Evolutionary conservation across 169 alveolate genomes (phyloP).

Genomic region (Eimeria necatrix): DNA sequence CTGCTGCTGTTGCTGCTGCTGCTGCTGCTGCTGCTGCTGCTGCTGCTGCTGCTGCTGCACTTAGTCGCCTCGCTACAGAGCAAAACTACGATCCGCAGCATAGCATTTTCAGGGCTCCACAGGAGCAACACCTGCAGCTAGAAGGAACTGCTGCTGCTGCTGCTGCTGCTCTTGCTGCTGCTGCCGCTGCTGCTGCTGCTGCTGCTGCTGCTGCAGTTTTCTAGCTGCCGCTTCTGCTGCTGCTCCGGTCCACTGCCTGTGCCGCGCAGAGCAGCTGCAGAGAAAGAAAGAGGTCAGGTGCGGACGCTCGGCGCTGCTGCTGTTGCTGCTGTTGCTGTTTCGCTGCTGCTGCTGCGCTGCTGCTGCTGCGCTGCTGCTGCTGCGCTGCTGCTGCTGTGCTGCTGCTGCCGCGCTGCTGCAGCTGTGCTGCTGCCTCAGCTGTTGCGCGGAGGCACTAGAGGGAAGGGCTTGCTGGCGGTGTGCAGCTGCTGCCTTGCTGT

Average conservation of each 20-base stretch:
- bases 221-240: background rate
- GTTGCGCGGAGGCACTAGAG: too few species aligned
- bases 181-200: background rate
- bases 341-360: background rate
- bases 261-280: background rate
- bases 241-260: background rate
- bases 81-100: too few species aligned
- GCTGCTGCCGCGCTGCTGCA: too few species aligned
- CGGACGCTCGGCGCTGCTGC: background rate
- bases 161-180: background rate
- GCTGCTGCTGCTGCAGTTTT: background rate
- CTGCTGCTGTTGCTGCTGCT: conserved; percentile 1
- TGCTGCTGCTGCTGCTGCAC: background rate
- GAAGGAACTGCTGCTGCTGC: background rate
- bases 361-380: too few species aligned
- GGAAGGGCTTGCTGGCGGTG: too few species aligned
- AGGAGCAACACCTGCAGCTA: background rate
- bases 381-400: too few species aligned
- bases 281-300: background rate
- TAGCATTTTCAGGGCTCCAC: background rate
- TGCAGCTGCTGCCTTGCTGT: too few species aligned
- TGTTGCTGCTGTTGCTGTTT: background rate
- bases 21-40: conserved; percentile 4
- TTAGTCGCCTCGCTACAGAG: too few species aligned
- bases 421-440: too few species aligned